These are phyloP conservation scores for Monosporascus ibericus DNA, from an alignment of 2,329 filamentous ascomycete genomes.

Conservation along the genomic window DNA sequence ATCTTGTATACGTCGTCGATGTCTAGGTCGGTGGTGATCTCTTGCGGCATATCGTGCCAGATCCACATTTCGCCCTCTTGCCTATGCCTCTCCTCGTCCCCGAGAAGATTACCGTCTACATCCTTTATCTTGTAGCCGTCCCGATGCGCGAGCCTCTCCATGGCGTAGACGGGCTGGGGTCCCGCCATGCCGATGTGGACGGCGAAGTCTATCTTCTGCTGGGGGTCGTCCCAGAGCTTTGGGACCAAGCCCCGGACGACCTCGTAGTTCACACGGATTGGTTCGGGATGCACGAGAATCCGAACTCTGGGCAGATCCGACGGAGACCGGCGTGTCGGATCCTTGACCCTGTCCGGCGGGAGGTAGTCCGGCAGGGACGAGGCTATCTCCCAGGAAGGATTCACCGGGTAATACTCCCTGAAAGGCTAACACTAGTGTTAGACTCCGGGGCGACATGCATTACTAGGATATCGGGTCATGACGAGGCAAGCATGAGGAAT, in stretches of 20 bases:
- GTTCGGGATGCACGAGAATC: constrained; percentile 58
- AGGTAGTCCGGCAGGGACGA: constrained; percentile 60
- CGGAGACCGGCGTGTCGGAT: constrained; percentile 27
- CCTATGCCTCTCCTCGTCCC: constrained; percentile 38
- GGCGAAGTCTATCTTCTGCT: constrained; percentile 48
- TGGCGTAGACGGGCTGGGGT: constrained; percentile 55
- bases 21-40: constrained; percentile 52
- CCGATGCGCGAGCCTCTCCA: constrained; percentile 66
- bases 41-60: constrained; percentile 48
- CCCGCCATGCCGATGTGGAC: constrained; percentile 80
- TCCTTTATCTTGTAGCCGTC: constrained; percentile 67
- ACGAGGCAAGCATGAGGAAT: background rate
- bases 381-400: constrained; percentile 78
- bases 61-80: constrained; percentile 40
- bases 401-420: constrained; percentile 61
- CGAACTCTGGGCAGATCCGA: constrained; percentile 43
- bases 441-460: constrained; percentile 8
- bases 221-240: constrained; percentile 47
- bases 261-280: constrained; percentile 67
- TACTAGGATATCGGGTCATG: background rate
- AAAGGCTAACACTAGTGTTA: constrained; percentile 56
- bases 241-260: constrained; percentile 60
- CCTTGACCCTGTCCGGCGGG: constrained; percentile 41
- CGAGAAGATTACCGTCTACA: constrained; percentile 57
- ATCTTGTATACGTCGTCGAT: constrained; percentile 48